Evolutionary conservation across 2,329 filamentous ascomycete genomes (phyloP).

Genomic region (Trichophyton verrucosum): DNA sequence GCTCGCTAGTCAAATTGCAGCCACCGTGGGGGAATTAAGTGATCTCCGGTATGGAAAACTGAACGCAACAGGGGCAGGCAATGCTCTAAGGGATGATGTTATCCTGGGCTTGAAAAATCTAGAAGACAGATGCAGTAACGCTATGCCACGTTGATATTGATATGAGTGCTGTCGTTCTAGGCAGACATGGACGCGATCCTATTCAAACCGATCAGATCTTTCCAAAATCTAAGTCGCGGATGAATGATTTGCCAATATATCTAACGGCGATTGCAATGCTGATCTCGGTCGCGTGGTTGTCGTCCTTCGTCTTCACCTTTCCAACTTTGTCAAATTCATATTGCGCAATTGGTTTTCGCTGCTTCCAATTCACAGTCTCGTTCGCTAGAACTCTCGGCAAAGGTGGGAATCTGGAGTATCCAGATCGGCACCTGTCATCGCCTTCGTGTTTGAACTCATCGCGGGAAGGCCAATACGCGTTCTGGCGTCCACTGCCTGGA

Average conservation of each 20-base stretch:
- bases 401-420: constrained; percentile 21
- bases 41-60: constrained; percentile 72
- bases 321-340: constrained; percentile 18
- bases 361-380: constrained; percentile 23
- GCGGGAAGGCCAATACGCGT: constrained; percentile 21
- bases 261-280: background rate
- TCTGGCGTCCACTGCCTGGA: constrained; percentile 8
- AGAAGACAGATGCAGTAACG: constrained; percentile 47
- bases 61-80: constrained; percentile 41
- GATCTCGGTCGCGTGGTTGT: background rate
- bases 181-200: background rate
- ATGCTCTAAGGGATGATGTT: constrained; percentile 52
- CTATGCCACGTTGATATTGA: background rate
- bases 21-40: constrained; percentile 60
- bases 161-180: background rate
- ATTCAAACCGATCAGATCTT: background rate
- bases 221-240: background rate
- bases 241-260: background rate
- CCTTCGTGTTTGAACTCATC: constrained; percentile 25
- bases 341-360: constrained; percentile 15
- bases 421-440: constrained; percentile 20
- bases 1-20: constrained; percentile 49
- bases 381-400: constrained; percentile 24
- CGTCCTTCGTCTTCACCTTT: constrained; percentile 5
- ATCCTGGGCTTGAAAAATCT: constrained; percentile 53